A percentile compares a stretch with the other conserved stretches of the same genome.
phyloP scores from a whole-genome alignment of 2,329 filamentous ascomycete species.

The Botrytis sinoallii region DNA sequence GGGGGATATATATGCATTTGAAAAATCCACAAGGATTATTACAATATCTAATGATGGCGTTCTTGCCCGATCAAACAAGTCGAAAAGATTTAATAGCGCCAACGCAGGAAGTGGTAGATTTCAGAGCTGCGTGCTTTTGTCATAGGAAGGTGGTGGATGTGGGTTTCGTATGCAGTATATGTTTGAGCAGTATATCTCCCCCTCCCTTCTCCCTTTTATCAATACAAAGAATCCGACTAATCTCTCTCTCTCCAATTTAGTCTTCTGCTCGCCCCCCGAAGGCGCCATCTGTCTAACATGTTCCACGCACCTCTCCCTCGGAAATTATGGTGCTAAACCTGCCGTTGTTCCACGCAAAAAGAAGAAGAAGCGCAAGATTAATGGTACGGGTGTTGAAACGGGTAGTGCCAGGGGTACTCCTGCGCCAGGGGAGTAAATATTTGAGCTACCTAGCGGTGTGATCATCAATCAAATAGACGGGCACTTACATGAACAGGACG shows the following conservation, averaged over 20 bases:
- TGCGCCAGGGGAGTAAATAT: slow-evolving; percentile 40
- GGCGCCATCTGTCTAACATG: slow-evolving; percentile 77
- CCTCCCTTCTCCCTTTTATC: neutral
- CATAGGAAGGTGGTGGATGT: slow-evolving; percentile 87
- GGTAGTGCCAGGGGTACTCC: slow-evolving; percentile 61
- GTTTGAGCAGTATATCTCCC: slow-evolving; percentile 66
- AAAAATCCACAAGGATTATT: slow-evolving; percentile 68
- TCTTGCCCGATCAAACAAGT: slow-evolving; percentile 68
- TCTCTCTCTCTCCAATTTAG: slow-evolving; percentile 29
- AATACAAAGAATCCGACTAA: slow-evolving; percentile 18
- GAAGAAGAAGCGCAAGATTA: slow-evolving; percentile 70
- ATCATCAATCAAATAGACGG: neutral
- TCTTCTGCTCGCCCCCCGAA: slow-evolving; percentile 70
- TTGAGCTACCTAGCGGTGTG: neutral
- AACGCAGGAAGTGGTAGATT: slow-evolving; percentile 84
- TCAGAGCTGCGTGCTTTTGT: slow-evolving; percentile 97
- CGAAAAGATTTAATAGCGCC: slow-evolving; percentile 69
- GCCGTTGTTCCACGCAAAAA: slow-evolving; percentile 70
- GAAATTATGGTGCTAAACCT: slow-evolving; percentile 71
- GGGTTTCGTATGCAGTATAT: slow-evolving; percentile 94
- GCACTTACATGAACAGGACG: neutral
- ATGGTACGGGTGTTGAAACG: slow-evolving; percentile 52
- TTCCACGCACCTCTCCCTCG: slow-evolving; percentile 73
- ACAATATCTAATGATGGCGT: slow-evolving; percentile 92
- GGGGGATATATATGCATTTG: slow-evolving; percentile 65